Percentiles rank a stretch among this genome's conserved stretches.
Evolutionary conservation across 2,329 filamentous ascomycete species (phyloP).

Genomic region (Fusarium denticulatum): DNA sequence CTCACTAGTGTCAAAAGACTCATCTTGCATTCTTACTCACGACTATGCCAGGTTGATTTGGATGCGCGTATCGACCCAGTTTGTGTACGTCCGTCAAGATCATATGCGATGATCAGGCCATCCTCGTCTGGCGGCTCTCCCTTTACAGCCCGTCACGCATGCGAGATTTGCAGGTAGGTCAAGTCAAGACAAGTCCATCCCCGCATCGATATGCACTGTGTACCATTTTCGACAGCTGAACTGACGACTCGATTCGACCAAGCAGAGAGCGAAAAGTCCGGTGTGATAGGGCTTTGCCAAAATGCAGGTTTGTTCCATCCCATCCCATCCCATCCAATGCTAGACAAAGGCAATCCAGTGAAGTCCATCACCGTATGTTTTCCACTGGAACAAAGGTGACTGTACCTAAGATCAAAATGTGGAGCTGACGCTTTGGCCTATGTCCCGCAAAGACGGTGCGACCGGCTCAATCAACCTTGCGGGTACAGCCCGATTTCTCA

Average conservation of each 20-base stretch:
- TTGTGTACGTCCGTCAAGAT: background rate
- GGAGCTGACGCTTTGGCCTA: background rate
- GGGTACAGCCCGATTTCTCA: background rate
- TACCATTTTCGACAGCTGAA: too few relatives aligned
- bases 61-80: too few relatives aligned
- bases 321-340: background rate
- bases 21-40: background rate
- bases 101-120: background rate
- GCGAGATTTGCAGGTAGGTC: background rate
- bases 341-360: accelerated
- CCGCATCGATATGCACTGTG: background rate
- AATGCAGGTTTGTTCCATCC: background rate
- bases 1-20: background rate
- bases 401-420: accelerated
- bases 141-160: background rate
- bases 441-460: background rate
- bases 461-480: background rate
- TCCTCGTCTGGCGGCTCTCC: background rate
- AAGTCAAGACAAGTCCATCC: background rate
- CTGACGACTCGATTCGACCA: background rate
- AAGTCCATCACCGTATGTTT: background rate
- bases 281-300: background rate
- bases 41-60: too few relatives aligned
- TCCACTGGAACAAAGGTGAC: background rate
- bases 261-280: background rate